A percentile compares a stretch with the other conserved stretches of the same genome.
phyloP scores from a whole-genome alignment of 192 early-diverging fungal species.

The Linnemannia zychae region DNA sequence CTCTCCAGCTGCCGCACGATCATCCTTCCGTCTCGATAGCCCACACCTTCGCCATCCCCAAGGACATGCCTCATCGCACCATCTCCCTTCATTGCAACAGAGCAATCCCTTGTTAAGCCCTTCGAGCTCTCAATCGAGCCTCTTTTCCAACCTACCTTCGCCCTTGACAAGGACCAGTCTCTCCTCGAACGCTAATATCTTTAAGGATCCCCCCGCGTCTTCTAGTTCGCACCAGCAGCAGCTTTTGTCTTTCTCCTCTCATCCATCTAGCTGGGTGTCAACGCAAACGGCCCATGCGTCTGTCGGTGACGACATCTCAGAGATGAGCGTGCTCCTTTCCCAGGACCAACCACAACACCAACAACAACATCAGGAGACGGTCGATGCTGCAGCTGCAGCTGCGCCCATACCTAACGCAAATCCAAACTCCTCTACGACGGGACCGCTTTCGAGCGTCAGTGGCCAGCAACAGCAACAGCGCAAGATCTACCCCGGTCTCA shows the following conservation, averaged over 20 bases:
- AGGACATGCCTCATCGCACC: conserved; percentile 7
- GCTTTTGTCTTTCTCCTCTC: neutral
- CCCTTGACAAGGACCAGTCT: conserved; percentile 25
- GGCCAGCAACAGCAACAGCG: conserved; percentile 18
- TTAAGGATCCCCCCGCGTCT: conserved; percentile 24
- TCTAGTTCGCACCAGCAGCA: neutral
- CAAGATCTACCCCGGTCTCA: conserved; percentile 53
- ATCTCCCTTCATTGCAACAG: conserved; percentile 1
- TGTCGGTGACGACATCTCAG: conserved; percentile 26
- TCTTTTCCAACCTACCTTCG: conserved; percentile 50
- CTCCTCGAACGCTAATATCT: conserved; percentile 12
- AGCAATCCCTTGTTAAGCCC: conserved; percentile 41
- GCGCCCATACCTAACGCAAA: conserved; percentile 2
- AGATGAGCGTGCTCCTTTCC: neutral
- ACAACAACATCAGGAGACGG: neutral
- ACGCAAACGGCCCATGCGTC: conserved; percentile 9
- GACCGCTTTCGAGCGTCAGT: neutral
- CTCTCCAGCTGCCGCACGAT: conserved; percentile 30
- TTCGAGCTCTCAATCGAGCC: conserved; percentile 42
- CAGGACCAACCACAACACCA: conserved; percentile 21
- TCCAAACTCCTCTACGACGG: neutral
- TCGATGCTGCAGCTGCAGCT: conserved; percentile 1
- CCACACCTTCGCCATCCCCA: conserved; percentile 19
- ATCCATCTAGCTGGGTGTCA: conserved; percentile 22
- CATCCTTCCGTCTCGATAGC: conserved; percentile 10